Evolutionary conservation across 208 protist species (phyloP).

Genomic region (Phytomonas francai): DNA sequence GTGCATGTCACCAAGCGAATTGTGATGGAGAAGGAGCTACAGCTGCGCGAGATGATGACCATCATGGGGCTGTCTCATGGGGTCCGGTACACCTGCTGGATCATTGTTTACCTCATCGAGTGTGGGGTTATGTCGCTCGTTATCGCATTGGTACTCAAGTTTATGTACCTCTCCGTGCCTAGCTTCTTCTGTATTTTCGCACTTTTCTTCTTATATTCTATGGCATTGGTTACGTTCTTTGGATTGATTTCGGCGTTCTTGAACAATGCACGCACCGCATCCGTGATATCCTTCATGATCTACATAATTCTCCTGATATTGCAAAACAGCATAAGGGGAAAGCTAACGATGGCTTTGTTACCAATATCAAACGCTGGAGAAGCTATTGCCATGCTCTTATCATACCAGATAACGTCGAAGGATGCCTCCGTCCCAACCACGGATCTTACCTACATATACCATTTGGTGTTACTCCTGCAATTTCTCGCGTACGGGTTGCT

Average conservation of each 20-base stretch:
- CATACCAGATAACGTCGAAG: slow-evolving; percentile 12
- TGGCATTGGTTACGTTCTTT: slow-evolving; percentile 44
- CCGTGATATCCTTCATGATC: slow-evolving; percentile 59
- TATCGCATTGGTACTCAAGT: slow-evolving; percentile 44
- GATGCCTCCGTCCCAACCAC: slow-evolving; percentile 6
- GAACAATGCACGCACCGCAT: slow-evolving; percentile 53
- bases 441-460: slow-evolving; percentile 19
- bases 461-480: slow-evolving; percentile 28
- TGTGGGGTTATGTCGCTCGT: slow-evolving; percentile 38
- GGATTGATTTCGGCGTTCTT: slow-evolving; percentile 59
- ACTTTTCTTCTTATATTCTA: slow-evolving; percentile 49
- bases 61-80: slow-evolving; percentile 78
- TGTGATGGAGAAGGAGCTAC: slow-evolving; percentile 81
- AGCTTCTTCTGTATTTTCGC: slow-evolving; percentile 52
- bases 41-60: slow-evolving; percentile 72
- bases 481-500: slow-evolving; percentile 60
- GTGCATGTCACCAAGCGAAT: slow-evolving; percentile 71
- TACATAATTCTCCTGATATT: slow-evolving; percentile 31
- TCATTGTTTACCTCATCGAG: slow-evolving; percentile 51
- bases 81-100: slow-evolving; percentile 53
- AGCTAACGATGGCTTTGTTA: not conserved
- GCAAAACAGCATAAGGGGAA: not conserved
- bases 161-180: slow-evolving; percentile 35
- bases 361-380: no score
- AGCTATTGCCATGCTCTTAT: slow-evolving; percentile 4